These are phyloP conservation scores for Sugiyamaella pinicola DNA, from an alignment of 1,139 yeast genomes.

Conservation along the genomic window DNA sequence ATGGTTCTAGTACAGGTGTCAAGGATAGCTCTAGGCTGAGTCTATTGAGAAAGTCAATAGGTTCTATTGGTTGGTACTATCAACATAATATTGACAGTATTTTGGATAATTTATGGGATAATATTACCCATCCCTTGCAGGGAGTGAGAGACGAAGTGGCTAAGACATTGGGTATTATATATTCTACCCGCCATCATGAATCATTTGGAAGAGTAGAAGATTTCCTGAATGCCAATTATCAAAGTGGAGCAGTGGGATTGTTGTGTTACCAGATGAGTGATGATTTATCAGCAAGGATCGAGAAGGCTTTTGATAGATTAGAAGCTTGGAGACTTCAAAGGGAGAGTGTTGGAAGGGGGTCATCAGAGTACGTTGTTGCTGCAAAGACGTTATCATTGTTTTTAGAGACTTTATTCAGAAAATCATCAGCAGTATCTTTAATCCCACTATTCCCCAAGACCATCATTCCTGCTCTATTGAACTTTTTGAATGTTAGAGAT, in stretches of 20 bases:
- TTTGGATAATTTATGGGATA: conserved; percentile 50
- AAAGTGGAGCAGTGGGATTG: conserved; percentile 43
- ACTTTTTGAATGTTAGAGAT: conserved; percentile 71
- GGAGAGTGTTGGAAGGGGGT: conserved; percentile 21
- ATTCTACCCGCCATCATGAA: conserved; percentile 56
- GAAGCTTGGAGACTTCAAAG: conserved; percentile 48
- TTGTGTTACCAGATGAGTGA: conserved; percentile 38
- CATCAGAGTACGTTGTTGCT: conserved; percentile 41
- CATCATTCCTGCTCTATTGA: conserved; percentile 72
- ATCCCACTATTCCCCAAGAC: conserved; percentile 44
- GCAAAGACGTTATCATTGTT: conserved; percentile 41
- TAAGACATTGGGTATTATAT: conserved; percentile 58
- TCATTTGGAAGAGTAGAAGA: conserved; percentile 49
- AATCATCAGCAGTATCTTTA: conserved; percentile 33
- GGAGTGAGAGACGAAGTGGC: conserved; percentile 76
- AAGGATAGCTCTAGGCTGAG: conserved; percentile 65
- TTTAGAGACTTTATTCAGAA: conserved; percentile 32
- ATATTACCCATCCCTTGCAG: conserved; percentile 54
- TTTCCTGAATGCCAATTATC: conserved; percentile 48
- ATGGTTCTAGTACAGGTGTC: conserved; percentile 72
- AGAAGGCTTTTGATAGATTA: conserved; percentile 48
- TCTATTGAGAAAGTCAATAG: conserved; percentile 57
- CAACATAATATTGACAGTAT: conserved; percentile 52
- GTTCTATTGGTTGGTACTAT: conserved; percentile 61
- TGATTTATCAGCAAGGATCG: conserved; percentile 39